Conservation (phyloP, 805 yeast species). For the Yarrowia sp. region DNA sequence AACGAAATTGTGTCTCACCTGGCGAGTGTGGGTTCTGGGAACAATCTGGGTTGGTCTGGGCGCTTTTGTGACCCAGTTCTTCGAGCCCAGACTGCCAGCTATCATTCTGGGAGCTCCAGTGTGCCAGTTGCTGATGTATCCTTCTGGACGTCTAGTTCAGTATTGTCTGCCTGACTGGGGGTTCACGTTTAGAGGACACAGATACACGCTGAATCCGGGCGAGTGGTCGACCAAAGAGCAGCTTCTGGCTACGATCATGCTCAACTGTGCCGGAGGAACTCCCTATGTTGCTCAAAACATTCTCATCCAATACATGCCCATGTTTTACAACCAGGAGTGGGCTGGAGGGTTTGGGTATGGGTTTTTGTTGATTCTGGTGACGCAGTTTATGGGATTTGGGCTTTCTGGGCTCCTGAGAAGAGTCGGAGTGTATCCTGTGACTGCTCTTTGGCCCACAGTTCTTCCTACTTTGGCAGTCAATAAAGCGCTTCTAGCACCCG, state of each 20-base stretch:
- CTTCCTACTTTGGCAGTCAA: slow-evolving; percentile 9
- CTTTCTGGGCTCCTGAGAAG: not conserved
- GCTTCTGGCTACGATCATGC: slow-evolving; percentile 1
- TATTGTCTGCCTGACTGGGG: slow-evolving; percentile 2
- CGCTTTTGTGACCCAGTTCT: slow-evolving; percentile 1
- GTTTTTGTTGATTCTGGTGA: not conserved
- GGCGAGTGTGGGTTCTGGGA: not conserved
- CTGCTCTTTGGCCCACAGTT: not conserved
- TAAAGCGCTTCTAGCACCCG: not conserved
- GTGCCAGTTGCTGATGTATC: not conserved
- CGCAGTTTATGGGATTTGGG: slow-evolving; percentile 9
- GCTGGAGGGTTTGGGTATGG: slow-evolving; percentile 14
- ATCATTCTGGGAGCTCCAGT: not conserved
- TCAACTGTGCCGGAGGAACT: not conserved
- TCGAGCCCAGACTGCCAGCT: not conserved
- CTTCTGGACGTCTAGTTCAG: not conserved
- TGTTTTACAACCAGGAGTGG: slow-evolving; percentile 6
- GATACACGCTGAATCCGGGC: slow-evolving; percentile 1
- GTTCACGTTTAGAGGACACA: not conserved
- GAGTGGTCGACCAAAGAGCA: slow-evolving; percentile 2
- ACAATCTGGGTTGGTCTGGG: slow-evolving; percentile 5
- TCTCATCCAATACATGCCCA: not conserved
- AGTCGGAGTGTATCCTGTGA: not conserved
- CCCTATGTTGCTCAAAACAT: not conserved
- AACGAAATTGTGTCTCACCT: not conserved